phyloP scores from a whole-genome alignment of 225 moss, liverwort and hornwort species.

The Polytrichum commune region DNA sequence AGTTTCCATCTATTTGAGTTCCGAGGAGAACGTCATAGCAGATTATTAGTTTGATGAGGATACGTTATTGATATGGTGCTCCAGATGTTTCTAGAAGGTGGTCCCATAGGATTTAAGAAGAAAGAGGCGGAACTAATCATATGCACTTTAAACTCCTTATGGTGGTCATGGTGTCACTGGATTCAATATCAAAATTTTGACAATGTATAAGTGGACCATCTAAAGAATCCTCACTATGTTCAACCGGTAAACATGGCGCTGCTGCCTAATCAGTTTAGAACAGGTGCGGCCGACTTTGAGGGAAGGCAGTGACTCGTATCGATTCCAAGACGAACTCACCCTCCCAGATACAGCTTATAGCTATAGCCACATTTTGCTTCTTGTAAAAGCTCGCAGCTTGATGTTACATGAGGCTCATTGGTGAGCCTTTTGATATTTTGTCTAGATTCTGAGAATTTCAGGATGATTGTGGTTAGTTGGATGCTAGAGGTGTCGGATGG shows the following conservation, averaged over 20 bases:
- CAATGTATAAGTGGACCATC: neutral
- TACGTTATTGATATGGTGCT: neutral
- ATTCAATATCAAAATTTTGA: too few relatives aligned
- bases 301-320: neutral
- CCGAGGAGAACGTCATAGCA: too few relatives aligned
- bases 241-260: too few relatives aligned
- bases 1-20: too few relatives aligned
- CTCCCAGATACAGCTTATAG: neutral
- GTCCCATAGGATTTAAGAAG: neutral
- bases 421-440: neutral
- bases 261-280: neutral
- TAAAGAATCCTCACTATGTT: neutral
- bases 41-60: neutral
- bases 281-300: neutral
- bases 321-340: conserved; percentile 1
- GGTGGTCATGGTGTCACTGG: too few relatives aligned
- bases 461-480: neutral
- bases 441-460: too few relatives aligned
- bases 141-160: too few relatives aligned
- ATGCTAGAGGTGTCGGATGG: neutral
- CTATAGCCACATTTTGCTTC: neutral
- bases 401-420: too few relatives aligned
- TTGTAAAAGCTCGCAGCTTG: neutral
- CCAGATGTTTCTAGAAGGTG: too few relatives aligned
- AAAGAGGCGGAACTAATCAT: neutral